These are phyloP conservation scores for Citrus hindsii DNA, from an alignment of 345 rosid species.

Conservation along the genomic window DNA sequence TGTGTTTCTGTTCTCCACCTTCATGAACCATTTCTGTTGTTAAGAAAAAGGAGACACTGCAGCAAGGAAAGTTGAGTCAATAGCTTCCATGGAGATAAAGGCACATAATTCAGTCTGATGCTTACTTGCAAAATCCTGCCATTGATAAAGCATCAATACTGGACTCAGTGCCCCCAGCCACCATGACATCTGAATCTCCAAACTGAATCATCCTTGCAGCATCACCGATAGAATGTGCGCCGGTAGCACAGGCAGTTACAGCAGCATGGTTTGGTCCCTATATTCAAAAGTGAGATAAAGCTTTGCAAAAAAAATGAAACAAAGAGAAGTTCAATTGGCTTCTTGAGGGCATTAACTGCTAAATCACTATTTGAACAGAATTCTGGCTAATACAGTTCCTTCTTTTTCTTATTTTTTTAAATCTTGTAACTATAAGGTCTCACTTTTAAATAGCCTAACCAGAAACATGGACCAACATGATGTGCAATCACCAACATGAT, in stretches of 20 bases:
- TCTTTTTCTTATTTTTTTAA: not conserved
- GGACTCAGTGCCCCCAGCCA: conserved; percentile 95
- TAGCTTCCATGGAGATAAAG: not conserved
- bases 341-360: not conserved
- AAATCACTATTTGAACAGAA: not conserved
- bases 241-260: conserved; percentile 98
- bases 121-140: conserved; percentile 91
- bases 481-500: not conserved
- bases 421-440: not conserved
- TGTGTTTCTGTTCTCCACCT: not conserved
- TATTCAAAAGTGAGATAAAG: conserved; percentile 27
- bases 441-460: not conserved
- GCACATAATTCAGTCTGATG: not conserved
- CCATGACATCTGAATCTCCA: conserved; percentile 96
- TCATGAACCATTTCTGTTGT: not conserved
- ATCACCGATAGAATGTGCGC: conserved; percentile 96
- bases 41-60: conserved; percentile 1
- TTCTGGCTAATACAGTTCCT: not conserved
- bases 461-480: not conserved
- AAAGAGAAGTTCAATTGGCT: not conserved
- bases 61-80: not conserved
- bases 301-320: conserved; percentile 7
- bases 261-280: conserved; percentile 99
- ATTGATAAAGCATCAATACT: conserved; percentile 95
- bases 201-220: conserved; percentile 96